Evolutionary conservation across 495 filamentous ascomycete genomes (phyloP).

Genomic region (Aspergillus heteromorphus): DNA sequence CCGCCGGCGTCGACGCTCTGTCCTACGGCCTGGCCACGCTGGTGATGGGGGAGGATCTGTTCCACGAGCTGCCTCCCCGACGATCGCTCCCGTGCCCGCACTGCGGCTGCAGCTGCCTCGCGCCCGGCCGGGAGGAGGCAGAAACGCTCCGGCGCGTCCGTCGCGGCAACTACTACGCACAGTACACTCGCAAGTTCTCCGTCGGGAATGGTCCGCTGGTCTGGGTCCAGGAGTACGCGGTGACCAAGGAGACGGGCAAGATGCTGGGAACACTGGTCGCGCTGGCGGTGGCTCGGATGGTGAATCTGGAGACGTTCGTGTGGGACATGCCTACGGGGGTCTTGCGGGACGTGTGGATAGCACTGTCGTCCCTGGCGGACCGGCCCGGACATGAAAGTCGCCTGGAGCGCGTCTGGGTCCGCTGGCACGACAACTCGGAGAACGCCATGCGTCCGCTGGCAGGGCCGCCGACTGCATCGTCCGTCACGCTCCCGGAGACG

Average conservation of each 20-base stretch:
- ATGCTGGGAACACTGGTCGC: slow-evolving; percentile 93
- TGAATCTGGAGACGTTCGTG: slow-evolving; percentile 81
- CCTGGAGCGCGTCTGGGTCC: slow-evolving; percentile 76
- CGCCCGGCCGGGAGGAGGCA: slow-evolving; percentile 10
- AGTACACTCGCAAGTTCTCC: slow-evolving; percentile 83
- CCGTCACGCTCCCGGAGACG: slow-evolving; percentile 20
- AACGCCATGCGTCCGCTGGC: slow-evolving; percentile 29
- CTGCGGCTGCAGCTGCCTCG: slow-evolving; percentile 30
- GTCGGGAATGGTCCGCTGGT: slow-evolving; percentile 79
- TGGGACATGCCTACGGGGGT: slow-evolving; percentile 98
- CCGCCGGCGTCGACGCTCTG: slow-evolving; percentile 79
- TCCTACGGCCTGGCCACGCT: slow-evolving; percentile 87
- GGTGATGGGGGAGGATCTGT: slow-evolving; percentile 71
- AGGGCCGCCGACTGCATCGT: slow-evolving; percentile 13
- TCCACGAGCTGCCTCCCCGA: slow-evolving; percentile 36
- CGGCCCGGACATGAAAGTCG: slow-evolving; percentile 57
- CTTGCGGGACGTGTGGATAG: slow-evolving; percentile 79
- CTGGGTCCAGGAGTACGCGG: slow-evolving; percentile 82
- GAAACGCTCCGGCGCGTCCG: slow-evolving; percentile 19
- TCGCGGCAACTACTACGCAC: slow-evolving; percentile 75
- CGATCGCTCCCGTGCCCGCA: slow-evolving; percentile 22
- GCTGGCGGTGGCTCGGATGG: slow-evolving; percentile 77
- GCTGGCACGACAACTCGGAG: slow-evolving; percentile 80
- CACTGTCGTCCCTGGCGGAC: slow-evolving; percentile 68
- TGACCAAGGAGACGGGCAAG: slow-evolving; percentile 85